Conservation (phyloP, 2,329 filamentous ascomycete genomes). For the Pseudogymnoascus sp. region DNA sequence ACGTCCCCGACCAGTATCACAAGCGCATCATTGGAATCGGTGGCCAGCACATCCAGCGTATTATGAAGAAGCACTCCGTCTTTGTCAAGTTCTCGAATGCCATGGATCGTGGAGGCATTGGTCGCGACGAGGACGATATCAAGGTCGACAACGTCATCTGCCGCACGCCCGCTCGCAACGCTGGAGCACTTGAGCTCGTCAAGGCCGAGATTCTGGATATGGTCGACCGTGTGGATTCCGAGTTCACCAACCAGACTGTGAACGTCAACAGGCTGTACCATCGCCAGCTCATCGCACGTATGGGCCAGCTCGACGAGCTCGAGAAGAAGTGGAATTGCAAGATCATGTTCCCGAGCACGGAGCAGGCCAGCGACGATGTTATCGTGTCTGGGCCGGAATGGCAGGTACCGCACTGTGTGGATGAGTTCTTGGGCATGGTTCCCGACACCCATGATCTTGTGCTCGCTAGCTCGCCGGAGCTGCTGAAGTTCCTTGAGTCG, state of each 20-base stretch:
- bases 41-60: slow-evolving; percentile 95
- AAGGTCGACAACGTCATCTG: slow-evolving; percentile 99
- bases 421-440: slow-evolving; percentile 95
- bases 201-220: slow-evolving; percentile 99
- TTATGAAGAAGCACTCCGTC: slow-evolving; percentile 99
- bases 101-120: slow-evolving; percentile 88
- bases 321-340: slow-evolving; percentile 99
- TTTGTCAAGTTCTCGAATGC: slow-evolving; percentile 99
- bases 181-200: slow-evolving; percentile 90
- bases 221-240: slow-evolving; percentile 81
- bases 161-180: slow-evolving; percentile 91
- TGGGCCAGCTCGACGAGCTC: slow-evolving; percentile 83
- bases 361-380: slow-evolving; percentile 92
- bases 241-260: slow-evolving; percentile 91
- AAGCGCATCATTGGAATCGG: slow-evolving; percentile 99
- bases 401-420: slow-evolving; percentile 93
- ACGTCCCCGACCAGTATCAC: slow-evolving; percentile 97
- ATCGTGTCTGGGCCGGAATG: slow-evolving; percentile 95
- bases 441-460: slow-evolving; percentile 91
- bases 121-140: slow-evolving; percentile 94
- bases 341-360: slow-evolving; percentile 94
- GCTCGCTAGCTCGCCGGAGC: slow-evolving; percentile 64
- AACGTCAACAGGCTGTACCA: slow-evolving; percentile 93
- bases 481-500: slow-evolving; percentile 76
- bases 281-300: slow-evolving; percentile 80